A percentile compares a stretch with the other conserved stretches of the same genome.
Evolutionary conservation across 805 yeast species (phyloP).

Genomic region (Brettanomyces sp.): DNA sequence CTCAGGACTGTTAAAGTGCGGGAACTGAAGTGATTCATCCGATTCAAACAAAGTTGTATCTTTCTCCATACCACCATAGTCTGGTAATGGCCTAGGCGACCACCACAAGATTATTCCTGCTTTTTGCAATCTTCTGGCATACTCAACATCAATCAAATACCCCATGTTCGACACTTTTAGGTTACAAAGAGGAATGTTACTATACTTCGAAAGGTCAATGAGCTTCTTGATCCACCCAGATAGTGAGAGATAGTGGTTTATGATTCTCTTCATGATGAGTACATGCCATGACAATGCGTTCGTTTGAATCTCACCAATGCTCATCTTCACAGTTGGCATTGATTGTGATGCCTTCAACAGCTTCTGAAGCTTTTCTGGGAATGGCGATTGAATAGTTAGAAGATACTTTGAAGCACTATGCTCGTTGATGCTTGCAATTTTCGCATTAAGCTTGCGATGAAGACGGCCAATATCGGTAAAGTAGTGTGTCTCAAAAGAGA

Average conservation of each 20-base stretch:
- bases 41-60: conserved; percentile 36
- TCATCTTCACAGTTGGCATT: conserved; percentile 57
- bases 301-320: conserved; percentile 45
- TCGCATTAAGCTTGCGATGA: conserved; percentile 47
- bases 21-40: conserved; percentile 55
- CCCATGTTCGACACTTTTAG: conserved; percentile 68
- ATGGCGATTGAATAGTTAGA: conserved; percentile 69
- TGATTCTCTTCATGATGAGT: conserved; percentile 50
- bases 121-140: conserved; percentile 65
- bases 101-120: conserved; percentile 83
- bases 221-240: conserved; percentile 66
- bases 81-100: conserved; percentile 75
- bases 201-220: conserved; percentile 55
- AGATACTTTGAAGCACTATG: conserved; percentile 58
- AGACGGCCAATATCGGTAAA: conserved; percentile 47
- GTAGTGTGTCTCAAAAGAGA: conserved; percentile 47
- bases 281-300: conserved; percentile 82
- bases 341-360: conserved; percentile 38
- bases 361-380: conserved; percentile 35
- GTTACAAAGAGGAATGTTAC: conserved; percentile 82
- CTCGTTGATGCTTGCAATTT: conserved; percentile 48
- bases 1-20: conserved; percentile 68
- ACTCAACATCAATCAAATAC: conserved; percentile 74
- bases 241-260: conserved; percentile 63
- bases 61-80: conserved; percentile 72